Base-by-base conservation (phyloP, 2,329 filamentous ascomycete genomes). In the Tothia fuscella region DNA sequence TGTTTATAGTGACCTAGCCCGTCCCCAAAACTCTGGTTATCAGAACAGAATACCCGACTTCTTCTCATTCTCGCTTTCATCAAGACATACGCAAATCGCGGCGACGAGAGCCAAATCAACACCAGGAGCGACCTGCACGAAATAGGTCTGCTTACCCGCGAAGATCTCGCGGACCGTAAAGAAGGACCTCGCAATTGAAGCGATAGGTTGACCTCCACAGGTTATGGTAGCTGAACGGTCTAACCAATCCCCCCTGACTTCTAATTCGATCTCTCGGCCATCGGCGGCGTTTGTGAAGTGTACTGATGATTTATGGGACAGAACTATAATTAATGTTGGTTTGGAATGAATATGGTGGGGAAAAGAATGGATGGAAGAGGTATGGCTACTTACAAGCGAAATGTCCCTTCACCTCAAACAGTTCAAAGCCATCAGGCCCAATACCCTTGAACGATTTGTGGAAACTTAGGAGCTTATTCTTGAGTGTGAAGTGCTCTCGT, bases 61-160 rank as follows among this genome's bases (percentile, higher is more conserved):
- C 12, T 30, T 34, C 20, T 73, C 67, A 36, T 76, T 72, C 44
- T 78, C 72, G 62, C 70, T 71, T 66, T 82, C 78, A 48, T 83
- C 80, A 46, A 83, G 60, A 46, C 72, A 76, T 40, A 84, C 76
- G 53, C 77, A 82, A 51, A 83, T 62, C 9, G 78, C 80, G 0
- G 68, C 74, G 48, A 83, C 71, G 35, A 83, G 52, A 3, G 75
- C 71, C 58, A 80, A 67, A 51, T 85, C 80, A 5, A 81, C 73
- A 13, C 72, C 72, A 0, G 78, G 75, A 1, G 77, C 77, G 5
- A 83, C 67, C 1, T 66, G 67, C 4, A 84, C 66, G 1, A 66
- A 70, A 49, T 84, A 84, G 3, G 76, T 79, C 59, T 82, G 76
- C 59, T 78, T 68, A 7, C 68, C 72, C 30, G 69, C 71, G 19